A percentile compares a stretch with the other conserved stretches of the same genome.
Evolutionary conservation across 2,329 filamentous ascomycete genomes (phyloP).

Genomic region (Tricladium varicosporioides): DNA sequence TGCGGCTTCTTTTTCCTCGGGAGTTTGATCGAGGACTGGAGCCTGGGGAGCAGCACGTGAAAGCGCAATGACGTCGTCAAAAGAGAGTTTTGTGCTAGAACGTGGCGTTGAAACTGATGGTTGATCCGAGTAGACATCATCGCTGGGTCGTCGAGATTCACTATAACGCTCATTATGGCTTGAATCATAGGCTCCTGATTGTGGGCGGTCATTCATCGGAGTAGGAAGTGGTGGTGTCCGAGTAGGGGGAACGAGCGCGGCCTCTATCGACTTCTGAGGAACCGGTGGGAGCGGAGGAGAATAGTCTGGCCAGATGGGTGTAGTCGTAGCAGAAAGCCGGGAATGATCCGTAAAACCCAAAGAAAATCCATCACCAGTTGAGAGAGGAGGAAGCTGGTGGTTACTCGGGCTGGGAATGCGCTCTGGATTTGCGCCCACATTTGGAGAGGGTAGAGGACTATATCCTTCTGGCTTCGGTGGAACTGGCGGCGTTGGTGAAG

Average conservation of each 20-base stretch:
- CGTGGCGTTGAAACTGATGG: slow-evolving; percentile 32
- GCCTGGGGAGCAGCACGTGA: slow-evolving; percentile 2
- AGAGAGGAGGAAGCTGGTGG: slow-evolving; percentile 25
- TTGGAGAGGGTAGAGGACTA: slow-evolving; percentile 27
- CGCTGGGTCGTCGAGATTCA: slow-evolving; percentile 31
- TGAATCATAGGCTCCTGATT: slow-evolving; percentile 28
- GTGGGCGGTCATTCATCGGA: slow-evolving; percentile 22
- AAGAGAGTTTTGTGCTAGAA: slow-evolving; percentile 32
- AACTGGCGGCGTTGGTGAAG: slow-evolving; percentile 35
- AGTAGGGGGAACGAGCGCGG: slow-evolving; percentile 11
- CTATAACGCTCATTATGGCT: slow-evolving; percentile 24
- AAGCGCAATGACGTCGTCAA: slow-evolving; percentile 19
- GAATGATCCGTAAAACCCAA: slow-evolving; percentile 22
- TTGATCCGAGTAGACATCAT: slow-evolving; percentile 30
- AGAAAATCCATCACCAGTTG: slow-evolving; percentile 26
- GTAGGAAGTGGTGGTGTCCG: slow-evolving; percentile 23
- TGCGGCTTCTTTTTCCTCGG: not conserved
- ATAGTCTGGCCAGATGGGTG: slow-evolving; percentile 25
- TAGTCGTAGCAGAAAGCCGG: slow-evolving; percentile 17
- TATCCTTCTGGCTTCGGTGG: slow-evolving; percentile 28
- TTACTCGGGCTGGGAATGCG: slow-evolving; percentile 9
- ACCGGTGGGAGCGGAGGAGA: slow-evolving; percentile 25
- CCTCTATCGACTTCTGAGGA: slow-evolving; percentile 10
- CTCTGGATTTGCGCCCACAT: slow-evolving; percentile 9
- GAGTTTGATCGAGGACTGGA: too few species aligned